These are phyloP conservation scores for Phytophthora ramorum DNA, from an alignment of 352 stramenopile genomes.

Conservation along the genomic window DNA sequence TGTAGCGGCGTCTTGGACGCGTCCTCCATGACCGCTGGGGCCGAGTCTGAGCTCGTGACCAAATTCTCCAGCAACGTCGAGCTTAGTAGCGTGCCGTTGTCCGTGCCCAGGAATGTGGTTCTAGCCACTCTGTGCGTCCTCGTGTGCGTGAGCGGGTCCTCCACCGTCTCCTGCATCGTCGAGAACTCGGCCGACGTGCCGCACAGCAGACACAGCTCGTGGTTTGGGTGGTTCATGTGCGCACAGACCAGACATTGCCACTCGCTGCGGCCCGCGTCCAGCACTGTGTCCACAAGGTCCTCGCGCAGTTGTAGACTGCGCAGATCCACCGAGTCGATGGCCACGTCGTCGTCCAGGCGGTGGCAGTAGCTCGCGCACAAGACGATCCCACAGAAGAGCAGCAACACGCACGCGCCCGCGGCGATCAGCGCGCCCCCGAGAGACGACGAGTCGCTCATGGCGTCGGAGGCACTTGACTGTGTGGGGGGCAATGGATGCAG, in stretches of 20 bases:
- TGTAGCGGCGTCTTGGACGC: constrained; percentile 25
- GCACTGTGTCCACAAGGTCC: constrained; percentile 70
- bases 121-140: constrained; percentile 29
- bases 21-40: constrained; percentile 7
- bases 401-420: constrained; percentile 40
- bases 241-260: constrained; percentile 82
- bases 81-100: constrained; percentile 40
- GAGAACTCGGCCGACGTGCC: constrained; percentile 68
- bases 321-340: constrained; percentile 63
- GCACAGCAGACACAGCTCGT: constrained; percentile 65
- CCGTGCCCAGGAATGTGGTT: constrained; percentile 35
- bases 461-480: neutral
- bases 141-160: constrained; percentile 26
- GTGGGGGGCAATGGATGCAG: neutral
- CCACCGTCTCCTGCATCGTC: constrained; percentile 44
- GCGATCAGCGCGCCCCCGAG: constrained; percentile 40
- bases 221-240: constrained; percentile 79
- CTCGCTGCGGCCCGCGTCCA: constrained; percentile 66
- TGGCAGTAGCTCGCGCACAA: constrained; percentile 51
- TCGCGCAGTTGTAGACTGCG: constrained; percentile 63
- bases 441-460: constrained; percentile 40
- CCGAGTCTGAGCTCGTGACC: constrained; percentile 13
- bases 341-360: constrained; percentile 41
- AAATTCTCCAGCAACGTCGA: constrained; percentile 42
- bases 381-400: constrained; percentile 60